Evolutionary conservation across 2,329 filamentous ascomycete genomes (phyloP), one percentile per base, ranked within the genome.

Genomic region (Domatiomyces catenatus): DNA sequence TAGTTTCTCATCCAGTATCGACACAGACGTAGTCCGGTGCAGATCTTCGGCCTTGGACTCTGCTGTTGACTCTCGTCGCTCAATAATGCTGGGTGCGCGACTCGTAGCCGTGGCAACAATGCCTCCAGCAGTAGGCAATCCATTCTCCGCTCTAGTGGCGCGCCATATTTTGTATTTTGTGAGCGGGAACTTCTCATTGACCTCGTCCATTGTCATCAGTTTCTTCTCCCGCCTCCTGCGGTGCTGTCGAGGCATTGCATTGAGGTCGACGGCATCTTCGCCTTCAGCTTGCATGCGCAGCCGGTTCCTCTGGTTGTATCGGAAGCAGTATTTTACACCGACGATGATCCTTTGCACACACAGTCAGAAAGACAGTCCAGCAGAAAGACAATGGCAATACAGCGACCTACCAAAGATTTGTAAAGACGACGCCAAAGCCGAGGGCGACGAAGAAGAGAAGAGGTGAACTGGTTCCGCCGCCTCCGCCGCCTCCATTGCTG

Each of bases 251-350:
- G 87, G 86, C 77, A 96, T 88, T 51, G 83, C 77, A 52, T 89
- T 79, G 57, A 98, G 73, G 55, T 88, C 88, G 62, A 98, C 93
- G 15, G 84, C 86, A 56, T 95, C 89, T 64, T 85, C 84, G 58
- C 89, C 85, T 60, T 88, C 85, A 57, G 85, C 71, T 69, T 77
- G 71, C 60, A 86, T 81, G 62, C 87, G 71, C 54, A 83, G 81
- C 48, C 92, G 83, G 64, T 93, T 93, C 52, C 92, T 83, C 59
- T 92, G 89, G 68, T 96, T 96, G 68, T 98, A 96, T 60, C 92
- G 79, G 69, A 98, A 98, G 71, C 92, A 98, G 68, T 98, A 98
- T 71, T 98, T 98, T 54, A 98, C 92, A 59, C 92, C 92, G 54
- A 98, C 92, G 61, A 98, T 98, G 62, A 98, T 98, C 92, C 92